Evolutionary conservation across 495 filamentous ascomycete genomes (phyloP), one percentile per base, ranked within the genome.

Genomic region (Mytilinidion resinicola): DNA sequence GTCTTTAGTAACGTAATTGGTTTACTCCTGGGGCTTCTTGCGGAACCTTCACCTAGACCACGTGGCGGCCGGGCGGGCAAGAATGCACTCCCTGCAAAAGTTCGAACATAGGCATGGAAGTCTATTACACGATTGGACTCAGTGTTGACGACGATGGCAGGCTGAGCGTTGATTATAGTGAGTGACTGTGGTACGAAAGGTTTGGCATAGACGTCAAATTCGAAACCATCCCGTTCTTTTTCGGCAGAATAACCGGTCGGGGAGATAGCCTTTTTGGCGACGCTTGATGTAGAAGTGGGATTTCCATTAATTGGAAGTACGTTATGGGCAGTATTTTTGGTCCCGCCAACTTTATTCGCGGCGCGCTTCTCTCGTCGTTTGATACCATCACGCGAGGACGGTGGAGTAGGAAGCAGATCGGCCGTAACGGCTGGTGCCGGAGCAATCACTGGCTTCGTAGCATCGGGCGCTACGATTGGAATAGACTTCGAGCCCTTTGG

Each of bases 191-290:
- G 72, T 17, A 75, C 61, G 55, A 71, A 73, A 11, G 70, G 61
- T 10, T 62, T 53, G 1, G 72, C 72, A 50, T 72, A 73, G 9
- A 70, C 53, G 55, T 75, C 70, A 50, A 73, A 68, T 9, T 12
- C 46, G 19, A 19, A 49, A 25, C 33, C 46, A 6, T 49, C 46
- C 2, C 46, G 46, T 25, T 49, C 46, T 12, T 49, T 49, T 6
- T 30, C 19, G 15, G 19, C 46, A 30, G 12, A 14, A n/a, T 48
- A 48, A n/a, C n/a, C n/a, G 19, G 17, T 15, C 5, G 44, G 15
- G 44, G 44, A 21, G 11, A 21, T 39, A 39, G 14, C 19, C 12
- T 9, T 49, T 0, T 25, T 19, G 14, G 33, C 21, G 2, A 49
- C 19, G 33, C 19, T 14, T 49, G 39, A 42, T 42, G 9, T 14